Percentiles rank a stretch among this genome's conserved stretches.
These are phyloP conservation scores for Triticum dicoccoides DNA, from an alignment of 176 grass and related monocot species.

Conservation along the genomic window DNA sequence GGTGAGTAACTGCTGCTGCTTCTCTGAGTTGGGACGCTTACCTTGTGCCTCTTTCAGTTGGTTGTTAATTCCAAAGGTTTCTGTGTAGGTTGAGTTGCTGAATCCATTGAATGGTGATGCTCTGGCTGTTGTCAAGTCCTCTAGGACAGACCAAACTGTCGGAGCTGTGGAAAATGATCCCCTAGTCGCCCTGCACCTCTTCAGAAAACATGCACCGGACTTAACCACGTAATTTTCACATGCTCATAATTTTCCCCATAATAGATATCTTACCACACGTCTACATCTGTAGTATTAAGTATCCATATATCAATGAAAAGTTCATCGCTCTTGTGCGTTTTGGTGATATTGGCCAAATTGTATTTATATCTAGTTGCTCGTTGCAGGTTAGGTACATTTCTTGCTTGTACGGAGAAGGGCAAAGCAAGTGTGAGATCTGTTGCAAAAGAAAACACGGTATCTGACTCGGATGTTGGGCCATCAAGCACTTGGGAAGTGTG, in stretches of 20 bases:
- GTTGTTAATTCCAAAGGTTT: constrained; percentile 14
- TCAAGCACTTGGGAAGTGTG: constrained; percentile 71
- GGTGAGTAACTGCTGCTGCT: constrained; percentile 41
- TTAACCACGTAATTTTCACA: constrained; percentile 50
- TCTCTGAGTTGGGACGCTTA: background rate
- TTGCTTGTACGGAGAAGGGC: constrained; percentile 77
- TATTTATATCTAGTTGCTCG: constrained; percentile 18
- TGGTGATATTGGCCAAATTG: background rate
- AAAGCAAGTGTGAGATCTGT: constrained; percentile 68
- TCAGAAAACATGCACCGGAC: constrained; percentile 56
- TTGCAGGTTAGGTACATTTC: constrained; percentile 64
- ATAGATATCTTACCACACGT: background rate
- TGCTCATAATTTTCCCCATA: background rate
- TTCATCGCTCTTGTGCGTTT: background rate
- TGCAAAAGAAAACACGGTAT: constrained; percentile 31
- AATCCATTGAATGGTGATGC: constrained; percentile 72
- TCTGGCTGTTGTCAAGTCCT: constrained; percentile 49
- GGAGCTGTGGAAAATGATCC: constrained; percentile 38
- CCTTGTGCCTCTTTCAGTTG: background rate
- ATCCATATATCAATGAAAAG: background rate
- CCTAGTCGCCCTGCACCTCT: constrained; percentile 63
- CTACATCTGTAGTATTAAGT: constrained; percentile 5
- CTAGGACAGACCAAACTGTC: background rate
- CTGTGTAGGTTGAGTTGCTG: constrained; percentile 71
- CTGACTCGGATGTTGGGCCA: constrained; percentile 37